A percentile compares a stretch with the other conserved stretches of the same genome.
phyloP scores from a whole-genome alignment of 129 eudicot species.

The Solidago caesia region DNA sequence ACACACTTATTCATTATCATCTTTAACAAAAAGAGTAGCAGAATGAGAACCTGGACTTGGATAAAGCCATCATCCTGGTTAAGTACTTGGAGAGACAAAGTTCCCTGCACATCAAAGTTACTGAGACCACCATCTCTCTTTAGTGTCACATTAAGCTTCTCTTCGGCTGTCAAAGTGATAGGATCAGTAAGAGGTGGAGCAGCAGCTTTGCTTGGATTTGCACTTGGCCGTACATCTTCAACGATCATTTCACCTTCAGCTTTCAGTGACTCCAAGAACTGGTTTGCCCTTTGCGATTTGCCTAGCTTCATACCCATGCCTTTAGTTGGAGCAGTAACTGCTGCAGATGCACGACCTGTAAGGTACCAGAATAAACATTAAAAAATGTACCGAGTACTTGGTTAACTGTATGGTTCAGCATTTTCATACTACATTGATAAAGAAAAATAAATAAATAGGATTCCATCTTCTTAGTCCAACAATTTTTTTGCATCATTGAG shows the following conservation, averaged over 20 bases:
- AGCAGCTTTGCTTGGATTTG: constrained; percentile 51
- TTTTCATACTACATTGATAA: not conserved
- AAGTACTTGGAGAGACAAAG: constrained; percentile 73
- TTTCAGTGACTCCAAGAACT: constrained; percentile 80
- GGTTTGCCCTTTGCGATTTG: constrained; percentile 63
- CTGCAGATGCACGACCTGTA: constrained; percentile 68
- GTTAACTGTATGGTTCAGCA: not conserved
- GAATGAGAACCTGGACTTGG: constrained; percentile 74
- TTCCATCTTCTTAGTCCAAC: constrained; percentile 1
- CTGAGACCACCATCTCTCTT: constrained; percentile 80
- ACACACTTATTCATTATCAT: no score
- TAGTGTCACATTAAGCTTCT: constrained; percentile 65
- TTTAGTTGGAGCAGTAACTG: constrained; percentile 89
- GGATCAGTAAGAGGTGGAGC: constrained; percentile 67
- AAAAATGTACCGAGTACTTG: not conserved
- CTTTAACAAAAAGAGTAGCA: constrained; percentile 10
- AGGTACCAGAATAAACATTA: not conserved
- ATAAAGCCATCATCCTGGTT: constrained; percentile 71
- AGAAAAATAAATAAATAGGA: not conserved
- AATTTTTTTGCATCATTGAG: not conserved
- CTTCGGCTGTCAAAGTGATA: constrained; percentile 68
- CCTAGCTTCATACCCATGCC: constrained; percentile 96
- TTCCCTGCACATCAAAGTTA: constrained; percentile 81
- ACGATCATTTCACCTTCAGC: constrained; percentile 85
- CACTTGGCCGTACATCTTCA: constrained; percentile 66